Evolutionary conservation across 2,329 filamentous ascomycete species (phyloP), one percentile per base, ranked within the genome.

Genomic region (Sporothrix dimorphospora): DNA sequence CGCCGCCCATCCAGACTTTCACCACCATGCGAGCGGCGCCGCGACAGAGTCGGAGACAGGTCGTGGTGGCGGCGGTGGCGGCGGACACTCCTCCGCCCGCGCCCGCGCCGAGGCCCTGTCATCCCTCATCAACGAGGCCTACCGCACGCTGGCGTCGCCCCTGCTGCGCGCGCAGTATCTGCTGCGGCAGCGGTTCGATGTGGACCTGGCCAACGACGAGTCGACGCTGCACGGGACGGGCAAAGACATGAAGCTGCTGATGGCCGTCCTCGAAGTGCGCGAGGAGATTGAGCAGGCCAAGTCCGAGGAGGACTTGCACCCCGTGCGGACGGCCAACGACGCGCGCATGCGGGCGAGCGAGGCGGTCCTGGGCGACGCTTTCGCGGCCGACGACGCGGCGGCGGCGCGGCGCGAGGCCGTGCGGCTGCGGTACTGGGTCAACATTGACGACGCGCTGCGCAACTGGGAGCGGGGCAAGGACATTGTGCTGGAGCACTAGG

Each of bases 121-220:
- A 11, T 88, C 93, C 8, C 87, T 89, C 34, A 94, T 98, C 80
- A 98, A 98, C 85, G 91, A 94, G 76, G 96, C 96, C 0, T 98
- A 97, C 86, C 91, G 89, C 78, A 97, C 94, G 2, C 87, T 99
- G 0, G 84, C 88, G 67, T 89, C 91, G 76, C 94, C 96, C 19
- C 84, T 99, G 14, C 81, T 88, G 65, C 89, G 96, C 30, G 94
- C 95, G n/a, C 94, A 98, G 80, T 97, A 98, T 80, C 83, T 98
- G 6, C 87, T 98, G 0, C 81, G 83, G 4, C 83, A 91, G 73
- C 86, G 90, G 70, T 87, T 90, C 53, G 93, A 91, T 0, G 87
- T 94, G 24, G 93, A 97, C 78, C 89, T 96, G 0, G 90, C 89
- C 1, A 89, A 90, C 76, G 94, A 98, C 78, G 94, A 97, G 82